Base-by-base conservation (phyloP, 2,329 filamentous ascomycete species). In the Coleophoma cylindrospora region DNA sequence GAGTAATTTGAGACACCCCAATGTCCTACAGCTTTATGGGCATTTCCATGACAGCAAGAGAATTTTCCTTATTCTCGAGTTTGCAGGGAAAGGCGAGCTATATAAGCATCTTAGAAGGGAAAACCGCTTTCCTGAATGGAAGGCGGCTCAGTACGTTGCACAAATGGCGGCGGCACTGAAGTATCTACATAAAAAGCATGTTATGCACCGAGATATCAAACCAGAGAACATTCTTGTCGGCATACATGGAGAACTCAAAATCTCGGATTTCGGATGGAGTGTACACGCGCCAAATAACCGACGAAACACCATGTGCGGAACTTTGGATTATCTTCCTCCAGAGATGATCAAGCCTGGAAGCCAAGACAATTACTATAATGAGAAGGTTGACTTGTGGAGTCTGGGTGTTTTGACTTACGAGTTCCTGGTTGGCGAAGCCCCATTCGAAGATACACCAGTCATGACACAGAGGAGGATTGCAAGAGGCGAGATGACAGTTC, bases 261-360 rank as follows among this genome's bases (percentile, higher is more conserved):
- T 99, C 64, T 95, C 90, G 4, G 94, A 99, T 69, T 99, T 97
- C 64, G 92, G 94, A 45, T 99, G 94, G 94, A 95, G 89, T 66
- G 94, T 97, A 4, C 94, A 99, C 69, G 94, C 94, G 5, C 94
- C 94, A 27, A 96, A 95, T 70, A 95, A 92, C 72, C 78, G 94
- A 60, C 80, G 94, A 54, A 87, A 91, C 64, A 99, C 94, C 50
- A 91, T 97, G 83, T 99, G 94, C 68, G 94, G 94, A 56, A 99
- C 94, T 15, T 81, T 97, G 40, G 94, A 99, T 71, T 99, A 99
- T 69, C 81, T 99, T 14, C 94, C 94, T 3, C 94, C 94, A 4
- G 94, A 99, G 83, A 99, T 99, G 94, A 81, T 97, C 68, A 89
- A 86, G 68, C 81, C 85, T 4, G 87, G 89, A 41, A 79, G 80